These are phyloP conservation scores for Pseudohalonectria lignicola DNA, from an alignment of 2,329 filamentous ascomycete genomes.

Conservation along the genomic window DNA sequence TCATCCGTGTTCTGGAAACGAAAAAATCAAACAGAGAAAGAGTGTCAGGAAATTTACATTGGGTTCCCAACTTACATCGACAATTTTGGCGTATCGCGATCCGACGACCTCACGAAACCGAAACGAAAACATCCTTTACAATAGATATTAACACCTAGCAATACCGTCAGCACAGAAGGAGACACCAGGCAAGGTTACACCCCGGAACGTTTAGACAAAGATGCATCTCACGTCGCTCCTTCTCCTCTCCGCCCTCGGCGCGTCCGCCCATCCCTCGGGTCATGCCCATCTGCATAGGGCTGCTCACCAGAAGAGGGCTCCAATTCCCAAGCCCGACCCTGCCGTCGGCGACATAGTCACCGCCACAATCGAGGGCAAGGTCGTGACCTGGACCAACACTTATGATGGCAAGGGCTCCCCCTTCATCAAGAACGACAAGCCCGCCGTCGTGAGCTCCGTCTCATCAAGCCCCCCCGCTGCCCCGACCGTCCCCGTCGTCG, in stretches of 20 bases:
- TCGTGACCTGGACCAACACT: constrained; percentile 14
- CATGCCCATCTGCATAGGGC: constrained; percentile 23
- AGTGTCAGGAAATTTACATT: too few relatives aligned
- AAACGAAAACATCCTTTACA: too few relatives aligned
- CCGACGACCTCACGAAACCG: too few relatives aligned
- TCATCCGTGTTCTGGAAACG: too few relatives aligned
- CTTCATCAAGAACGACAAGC: constrained; percentile 16
- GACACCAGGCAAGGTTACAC: too few relatives aligned
- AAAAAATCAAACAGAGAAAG: too few relatives aligned
- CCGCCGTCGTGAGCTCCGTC: constrained; percentile 6
- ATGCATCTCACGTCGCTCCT: constrained; percentile 16
- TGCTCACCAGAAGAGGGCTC: constrained; percentile 13
- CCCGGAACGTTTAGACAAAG: too few relatives aligned
- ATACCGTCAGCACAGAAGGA: too few relatives aligned
- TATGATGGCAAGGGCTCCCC: constrained; percentile 8
- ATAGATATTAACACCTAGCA: too few relatives aligned
- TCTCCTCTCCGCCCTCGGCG: constrained; percentile 19
- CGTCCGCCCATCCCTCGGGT: constrained; percentile 20
- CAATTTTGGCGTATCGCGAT: too few relatives aligned
- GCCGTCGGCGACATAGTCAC: constrained; percentile 9
- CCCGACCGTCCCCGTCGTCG: background rate
- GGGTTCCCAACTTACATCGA: too few relatives aligned
- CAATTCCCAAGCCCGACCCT: constrained; percentile 9
- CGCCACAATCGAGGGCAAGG: constrained; percentile 15
- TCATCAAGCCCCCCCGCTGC: constrained; percentile 7